Evolutionary conservation across 2,329 filamentous ascomycete species (phyloP), one percentile per base, ranked within the genome.

Genomic region (Hypoxylon sp.): DNA sequence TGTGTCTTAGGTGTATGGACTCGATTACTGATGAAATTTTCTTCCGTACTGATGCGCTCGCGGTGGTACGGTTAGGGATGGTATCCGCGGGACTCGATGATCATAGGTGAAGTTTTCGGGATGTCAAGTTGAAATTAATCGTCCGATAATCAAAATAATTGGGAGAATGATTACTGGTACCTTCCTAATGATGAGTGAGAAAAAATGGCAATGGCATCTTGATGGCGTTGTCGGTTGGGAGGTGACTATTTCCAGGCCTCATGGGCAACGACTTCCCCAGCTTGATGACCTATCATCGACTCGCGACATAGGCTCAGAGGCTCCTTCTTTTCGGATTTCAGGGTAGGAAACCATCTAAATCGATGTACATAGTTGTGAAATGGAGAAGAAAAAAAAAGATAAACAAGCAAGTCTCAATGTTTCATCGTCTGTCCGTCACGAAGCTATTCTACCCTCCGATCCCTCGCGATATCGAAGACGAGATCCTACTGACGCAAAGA

Each of bases 231-330:
- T 37, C 3, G 22, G 35, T 47, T 8, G 29, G 4, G 22, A n/a
- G n/a, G 51, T 39, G 53, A 56, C 47, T 65, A 53, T 53, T 39
- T 39, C 29, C 37, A 37, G 11, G 51, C 37, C 10, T 19, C 24
- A 29, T 47, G 46, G 42, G 53, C 17, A 37, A 58, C 48, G 54
- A 33, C 69, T 69, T 69, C 69, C 66, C n/a, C 1, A 44, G 29
- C 17, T 29, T 29, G 5, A 60, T 19, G n/a, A 56, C 35, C 50
- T 55, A 3, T 14, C n/a, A 31, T n/a, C 26, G 42, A 26, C 29
- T 8, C 17, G 22, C 22, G 13, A 37, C 3, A 13, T 22, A 2
- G 9, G 6, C 17, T n/a, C 3, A 6, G 11, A 4, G 10, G 17
- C 13, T 35, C 14, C 35, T 53, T 54, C 39, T 24, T 24, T 22